Percentiles rank a stretch among this genome's conserved stretches.
Evolutionary conservation across 202 grass and related monocot species (phyloP).

Genomic region (Eragrostis tef): DNA sequence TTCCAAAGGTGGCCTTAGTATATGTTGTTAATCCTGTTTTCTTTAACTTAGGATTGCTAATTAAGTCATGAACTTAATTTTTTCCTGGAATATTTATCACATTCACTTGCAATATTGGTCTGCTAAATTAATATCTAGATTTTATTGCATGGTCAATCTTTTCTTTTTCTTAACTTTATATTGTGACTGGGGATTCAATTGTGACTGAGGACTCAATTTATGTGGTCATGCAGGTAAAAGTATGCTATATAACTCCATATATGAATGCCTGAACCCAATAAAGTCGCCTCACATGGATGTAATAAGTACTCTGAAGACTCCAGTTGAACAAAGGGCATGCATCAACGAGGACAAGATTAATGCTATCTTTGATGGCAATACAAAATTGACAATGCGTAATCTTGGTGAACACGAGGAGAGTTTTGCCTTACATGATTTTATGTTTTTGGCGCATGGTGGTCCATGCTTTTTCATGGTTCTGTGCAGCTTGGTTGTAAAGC

Average conservation of each 20-base stretch:
- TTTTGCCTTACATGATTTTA: slow-evolving; percentile 68
- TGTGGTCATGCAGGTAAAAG: slow-evolving; percentile 79
- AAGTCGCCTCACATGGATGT: slow-evolving; percentile 51
- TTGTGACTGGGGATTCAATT: slow-evolving; percentile 66
- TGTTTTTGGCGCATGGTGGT: slow-evolving; percentile 66
- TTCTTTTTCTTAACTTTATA: slow-evolving; percentile 81
- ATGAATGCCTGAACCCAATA: slow-evolving; percentile 63
- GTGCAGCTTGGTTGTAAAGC: slow-evolving; percentile 70
- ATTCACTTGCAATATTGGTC: neutral
- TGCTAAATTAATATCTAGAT: slow-evolving; percentile 25
- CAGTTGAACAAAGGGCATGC: slow-evolving; percentile 63
- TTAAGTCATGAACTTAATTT: neutral
- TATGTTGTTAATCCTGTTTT: slow-evolving; percentile 6
- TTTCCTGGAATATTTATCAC: no score
- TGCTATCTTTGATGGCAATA: slow-evolving; percentile 65
- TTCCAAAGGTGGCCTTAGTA: no score
- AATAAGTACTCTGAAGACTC: slow-evolving; percentile 53
- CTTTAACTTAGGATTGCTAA: slow-evolving; percentile 5
- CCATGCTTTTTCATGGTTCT: slow-evolving; percentile 80
- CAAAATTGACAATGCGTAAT: slow-evolving; percentile 79
- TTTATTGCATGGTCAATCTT: slow-evolving; percentile 30
- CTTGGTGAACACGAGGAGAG: slow-evolving; percentile 63
- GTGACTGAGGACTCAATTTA: slow-evolving; percentile 43
- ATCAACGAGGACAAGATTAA: slow-evolving; percentile 61
- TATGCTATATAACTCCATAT: slow-evolving; percentile 71